phyloP scores from a whole-genome alignment of 2,329 filamentous ascomycete species.

The Verticillium longisporum region DNA sequence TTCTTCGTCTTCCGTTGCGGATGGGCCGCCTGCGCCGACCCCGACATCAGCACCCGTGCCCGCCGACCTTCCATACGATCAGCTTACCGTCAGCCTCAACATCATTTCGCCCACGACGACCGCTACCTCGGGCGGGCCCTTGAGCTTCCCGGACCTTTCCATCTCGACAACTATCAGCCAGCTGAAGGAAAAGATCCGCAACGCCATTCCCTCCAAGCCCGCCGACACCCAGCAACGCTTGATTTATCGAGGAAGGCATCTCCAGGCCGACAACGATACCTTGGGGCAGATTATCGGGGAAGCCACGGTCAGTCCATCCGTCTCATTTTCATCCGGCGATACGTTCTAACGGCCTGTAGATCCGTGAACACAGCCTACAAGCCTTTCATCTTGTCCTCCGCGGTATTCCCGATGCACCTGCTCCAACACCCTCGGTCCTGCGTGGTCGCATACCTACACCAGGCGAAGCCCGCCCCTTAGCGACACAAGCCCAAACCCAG shows the following conservation, averaged over 20 bases:
- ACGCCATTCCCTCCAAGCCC: constrained; percentile 41
- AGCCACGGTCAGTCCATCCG: constrained; percentile 36
- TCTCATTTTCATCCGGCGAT: background rate
- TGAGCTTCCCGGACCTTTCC: constrained; percentile 41
- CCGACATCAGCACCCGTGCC: constrained; percentile 7
- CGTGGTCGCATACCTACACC: constrained; percentile 17
- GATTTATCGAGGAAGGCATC: constrained; percentile 52
- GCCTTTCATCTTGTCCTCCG: constrained; percentile 48
- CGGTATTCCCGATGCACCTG: constrained; percentile 24
- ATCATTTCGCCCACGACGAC: constrained; percentile 49
- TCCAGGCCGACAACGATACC: constrained; percentile 47
- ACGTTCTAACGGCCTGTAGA: background rate
- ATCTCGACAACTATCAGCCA: constrained; percentile 46
- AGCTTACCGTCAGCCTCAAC: constrained; percentile 45
- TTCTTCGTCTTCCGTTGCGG: constrained; percentile 16
- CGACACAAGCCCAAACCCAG: background rate
- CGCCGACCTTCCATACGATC: constrained; percentile 10
- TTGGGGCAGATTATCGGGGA: constrained; percentile 51
- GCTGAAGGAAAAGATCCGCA: constrained; percentile 52
- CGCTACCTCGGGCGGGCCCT: constrained; percentile 40
- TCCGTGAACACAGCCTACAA: constrained; percentile 30
- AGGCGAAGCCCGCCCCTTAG: constrained; percentile 21
- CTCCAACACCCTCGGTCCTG: constrained; percentile 16
- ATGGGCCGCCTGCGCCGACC: constrained; percentile 15
- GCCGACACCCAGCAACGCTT: constrained; percentile 49